Evolutionary conservation across 2,329 filamentous ascomycete genomes (phyloP).

Genomic region (Botrytis deweyae): DNA sequence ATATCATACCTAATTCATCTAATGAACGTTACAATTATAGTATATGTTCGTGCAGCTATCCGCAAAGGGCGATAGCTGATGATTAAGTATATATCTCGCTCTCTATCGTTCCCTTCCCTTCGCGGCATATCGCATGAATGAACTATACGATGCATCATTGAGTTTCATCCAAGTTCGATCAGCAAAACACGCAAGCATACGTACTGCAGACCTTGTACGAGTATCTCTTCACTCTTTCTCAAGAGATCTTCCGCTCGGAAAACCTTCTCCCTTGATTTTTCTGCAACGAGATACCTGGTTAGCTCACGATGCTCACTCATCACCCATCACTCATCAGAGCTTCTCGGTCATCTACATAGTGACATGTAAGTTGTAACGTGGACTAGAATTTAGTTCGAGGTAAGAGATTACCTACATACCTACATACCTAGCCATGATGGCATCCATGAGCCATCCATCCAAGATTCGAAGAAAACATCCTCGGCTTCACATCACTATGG

Average conservation of each 20-base stretch:
- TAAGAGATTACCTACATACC: background rate
- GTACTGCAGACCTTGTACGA: background rate
- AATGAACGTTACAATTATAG: background rate
- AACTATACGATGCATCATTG: background rate
- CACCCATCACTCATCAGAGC: background rate
- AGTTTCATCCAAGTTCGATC: background rate
- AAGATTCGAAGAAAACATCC: background rate
- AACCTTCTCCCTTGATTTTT: background rate
- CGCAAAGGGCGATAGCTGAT: background rate
- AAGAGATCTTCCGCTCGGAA: background rate
- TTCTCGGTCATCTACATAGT: background rate
- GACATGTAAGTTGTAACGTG: background rate
- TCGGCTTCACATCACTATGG: constrained; percentile 12
- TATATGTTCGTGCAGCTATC: background rate
- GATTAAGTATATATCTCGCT: background rate
- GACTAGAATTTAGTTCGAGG: background rate
- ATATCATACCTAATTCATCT: background rate
- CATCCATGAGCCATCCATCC: background rate
- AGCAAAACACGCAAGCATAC: background rate
- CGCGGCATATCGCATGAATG: background rate
- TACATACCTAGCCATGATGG: background rate
- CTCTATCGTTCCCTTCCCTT: background rate
- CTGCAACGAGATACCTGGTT: background rate
- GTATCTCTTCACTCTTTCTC: background rate
- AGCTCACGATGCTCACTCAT: background rate